These are phyloP conservation scores for Orbilia brochopaga DNA, from an alignment of 2,329 filamentous ascomycete species.

Conservation along the genomic window DNA sequence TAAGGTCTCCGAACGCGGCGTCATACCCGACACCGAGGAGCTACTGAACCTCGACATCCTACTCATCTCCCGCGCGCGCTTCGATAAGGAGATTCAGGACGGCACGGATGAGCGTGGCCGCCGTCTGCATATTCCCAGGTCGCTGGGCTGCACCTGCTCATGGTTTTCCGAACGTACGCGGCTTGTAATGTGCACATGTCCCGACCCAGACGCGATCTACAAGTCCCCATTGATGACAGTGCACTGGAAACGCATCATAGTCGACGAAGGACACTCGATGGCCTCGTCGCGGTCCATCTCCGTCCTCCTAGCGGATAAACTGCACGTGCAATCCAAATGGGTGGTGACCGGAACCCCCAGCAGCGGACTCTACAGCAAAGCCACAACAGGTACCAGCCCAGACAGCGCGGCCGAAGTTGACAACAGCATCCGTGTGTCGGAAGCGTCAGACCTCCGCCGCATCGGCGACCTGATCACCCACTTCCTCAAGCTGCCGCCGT, in stretches of 20 bases:
- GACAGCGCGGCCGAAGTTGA: conserved; percentile 57
- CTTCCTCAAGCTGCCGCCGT: conserved; percentile 69
- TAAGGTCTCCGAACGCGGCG: conserved; percentile 12
- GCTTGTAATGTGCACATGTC: conserved; percentile 60
- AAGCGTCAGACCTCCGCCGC: conserved; percentile 64
- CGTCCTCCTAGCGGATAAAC: conserved; percentile 62
- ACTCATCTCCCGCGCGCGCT: conserved; percentile 74
- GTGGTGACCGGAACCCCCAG: conserved; percentile 90
- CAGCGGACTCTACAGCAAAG: conserved; percentile 74
- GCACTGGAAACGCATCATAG: conserved; percentile 85
- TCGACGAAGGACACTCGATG: conserved; percentile 89
- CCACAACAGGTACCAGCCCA: conserved; percentile 67
- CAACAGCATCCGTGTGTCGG: conserved; percentile 55
- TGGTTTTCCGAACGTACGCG: conserved; percentile 61
- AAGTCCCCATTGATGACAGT: conserved; percentile 71
- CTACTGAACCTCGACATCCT: conserved; percentile 75
- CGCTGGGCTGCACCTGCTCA: conserved; percentile 55
- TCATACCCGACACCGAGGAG: conserved; percentile 65
- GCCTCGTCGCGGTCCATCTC: conserved; percentile 71
- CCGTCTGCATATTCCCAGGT: conserved; percentile 51
- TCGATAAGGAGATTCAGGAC: conserved; percentile 71
- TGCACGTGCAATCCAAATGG: conserved; percentile 78
- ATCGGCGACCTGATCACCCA: conserved; percentile 70
- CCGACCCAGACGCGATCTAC: conserved; percentile 59
- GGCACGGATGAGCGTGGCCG: conserved; percentile 61